phyloP scores from a whole-genome alignment of 2,329 filamentous ascomycete species.

The Neofusicoccum laricinum region DNA sequence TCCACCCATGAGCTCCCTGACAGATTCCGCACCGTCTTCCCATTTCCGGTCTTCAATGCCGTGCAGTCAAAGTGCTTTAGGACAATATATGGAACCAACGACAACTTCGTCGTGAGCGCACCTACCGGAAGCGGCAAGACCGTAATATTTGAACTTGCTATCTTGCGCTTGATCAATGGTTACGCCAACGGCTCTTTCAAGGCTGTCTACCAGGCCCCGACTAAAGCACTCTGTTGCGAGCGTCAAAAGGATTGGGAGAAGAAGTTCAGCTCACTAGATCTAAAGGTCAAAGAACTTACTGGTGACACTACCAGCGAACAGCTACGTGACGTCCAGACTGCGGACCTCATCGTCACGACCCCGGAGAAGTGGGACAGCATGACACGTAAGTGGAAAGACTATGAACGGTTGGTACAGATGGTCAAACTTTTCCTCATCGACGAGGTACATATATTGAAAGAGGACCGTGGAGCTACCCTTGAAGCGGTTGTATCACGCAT shows the following conservation, averaged over 20 bases:
- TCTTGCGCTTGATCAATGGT: conserved; percentile 65
- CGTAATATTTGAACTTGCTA: conserved; percentile 74
- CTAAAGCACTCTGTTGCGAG: conserved; percentile 78
- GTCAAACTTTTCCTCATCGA: conserved; percentile 81
- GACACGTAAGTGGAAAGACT: conserved; percentile 82
- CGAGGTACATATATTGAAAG: conserved; percentile 83
- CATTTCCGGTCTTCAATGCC: conserved; percentile 74
- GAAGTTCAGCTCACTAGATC: conserved; percentile 66
- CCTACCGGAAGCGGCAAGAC: conserved; percentile 88
- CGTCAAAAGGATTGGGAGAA: conserved; percentile 71
- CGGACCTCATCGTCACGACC: conserved; percentile 81
- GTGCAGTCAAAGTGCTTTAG: conserved; percentile 78
- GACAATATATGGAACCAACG: conserved; percentile 61
- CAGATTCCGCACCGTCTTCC: conserved; percentile 66
- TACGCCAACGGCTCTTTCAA: conserved; percentile 65
- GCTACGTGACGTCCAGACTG: conserved; percentile 66
- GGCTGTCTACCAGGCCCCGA: conserved; percentile 80
- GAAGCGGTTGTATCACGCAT: conserved; percentile 84
- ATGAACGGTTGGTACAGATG: conserved; percentile 69
- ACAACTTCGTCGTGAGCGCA: conserved; percentile 77
- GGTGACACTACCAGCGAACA: conserved; percentile 72
- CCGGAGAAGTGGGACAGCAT: conserved; percentile 92
- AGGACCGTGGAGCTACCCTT: conserved; percentile 72
- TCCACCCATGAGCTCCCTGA: conserved; percentile 64
- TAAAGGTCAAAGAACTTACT: conserved; percentile 74